Evolutionary conservation across 768 basidiomycete genomes (phyloP), one percentile per base, ranked within the genome.

Genomic region (Leccinum arenicola): DNA sequence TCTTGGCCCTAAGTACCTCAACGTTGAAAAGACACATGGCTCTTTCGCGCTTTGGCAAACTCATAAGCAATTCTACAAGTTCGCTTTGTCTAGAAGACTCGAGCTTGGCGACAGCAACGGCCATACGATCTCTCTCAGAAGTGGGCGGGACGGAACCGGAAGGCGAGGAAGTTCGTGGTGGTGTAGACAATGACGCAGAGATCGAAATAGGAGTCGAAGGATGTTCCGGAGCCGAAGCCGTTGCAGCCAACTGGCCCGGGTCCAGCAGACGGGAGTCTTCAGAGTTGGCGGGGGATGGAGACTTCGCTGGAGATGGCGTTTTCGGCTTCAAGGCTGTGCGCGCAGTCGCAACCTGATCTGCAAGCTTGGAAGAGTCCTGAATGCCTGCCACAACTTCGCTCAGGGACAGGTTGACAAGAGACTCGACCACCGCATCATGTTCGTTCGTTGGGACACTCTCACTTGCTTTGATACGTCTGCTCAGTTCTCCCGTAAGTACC

Each of bases 21-120:
- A 80, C 78, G 63, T 93, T 95, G 80, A 96, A 96, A 43, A 95
- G 77, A 74, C 93, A 95, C 84, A 95, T 82, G 0, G 92, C 93
- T 14, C 93, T 84, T 63, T 96, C 94, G 60, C 89, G 84, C 74
- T 94, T 95, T 1, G 90, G 87, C 17, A 96, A 79, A 64, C 86
- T 88, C 88, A 94, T 90, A 36, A 95, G 74, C 53, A 96, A 77
- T 23, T 89, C 90, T 0, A 87, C 85, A 49, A 95, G 79, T 61
- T 91, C 88, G 3, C 67, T 68, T 49, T 86, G 83, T 53, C 84
- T 81, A 0, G 76, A 69, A 5, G 81, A 75, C 70, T 92, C 89
- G 6, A 91, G 77, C 68, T 80, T 84, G 60, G 76, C 71, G 49
- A 95, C 82, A 3, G 91, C 88, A 4, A 77, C 81, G 29, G 80